Evolutionary conservation across 768 basidiomycete species (phyloP), one percentile per base, ranked within the genome.

Genomic region (Lactarius akahatsu): DNA sequence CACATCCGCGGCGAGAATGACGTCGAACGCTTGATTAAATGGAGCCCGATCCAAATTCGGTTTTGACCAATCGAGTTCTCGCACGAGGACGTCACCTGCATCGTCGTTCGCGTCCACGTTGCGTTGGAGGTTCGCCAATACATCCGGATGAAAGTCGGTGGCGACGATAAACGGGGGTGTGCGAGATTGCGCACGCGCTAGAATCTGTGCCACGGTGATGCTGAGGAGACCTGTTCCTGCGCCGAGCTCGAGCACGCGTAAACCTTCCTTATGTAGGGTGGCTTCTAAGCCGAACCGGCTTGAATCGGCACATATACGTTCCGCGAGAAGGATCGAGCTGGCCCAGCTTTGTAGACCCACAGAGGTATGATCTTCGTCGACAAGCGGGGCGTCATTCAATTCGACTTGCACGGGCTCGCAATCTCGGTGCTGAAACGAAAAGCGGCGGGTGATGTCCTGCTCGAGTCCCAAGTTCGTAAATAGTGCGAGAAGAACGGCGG

Each of bases 261-360:
- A 30, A 36, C 61, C 34, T 36, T 52, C 54, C 4, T 32, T 45
- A 11, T 26, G 52, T 20, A 32, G 32, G 20, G 26, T 13, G 15
- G 55, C 38, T 15, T 52, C 70, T 59, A 83, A 69, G 15, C 77
- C 78, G 68, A 82, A 85, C 63, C 71, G 66, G n/a, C 67, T 71
- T 3, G 87, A 83, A 47, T 78, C 72, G 10, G 76, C 74, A 55
- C 86, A 87, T 59, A 93, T 79, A 56, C 82, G 81, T 70, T 88
- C 83, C 1, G 86, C 86, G 57, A 94, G 80, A 41, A 91, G 76
- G 72, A 92, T 89, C 20, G 87, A 84, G 71, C 89, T 88, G 10
- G 86, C 91, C 92, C 92, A 94, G 72, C 89, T 92, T 75, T 94
- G 92, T 54, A 94, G 77, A 0, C 92, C 91, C 38, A 92, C 91